Evolutionary conservation across 1,284 basidiomycete genomes (phyloP).

Genomic region (Rhodotorula sp.): DNA sequence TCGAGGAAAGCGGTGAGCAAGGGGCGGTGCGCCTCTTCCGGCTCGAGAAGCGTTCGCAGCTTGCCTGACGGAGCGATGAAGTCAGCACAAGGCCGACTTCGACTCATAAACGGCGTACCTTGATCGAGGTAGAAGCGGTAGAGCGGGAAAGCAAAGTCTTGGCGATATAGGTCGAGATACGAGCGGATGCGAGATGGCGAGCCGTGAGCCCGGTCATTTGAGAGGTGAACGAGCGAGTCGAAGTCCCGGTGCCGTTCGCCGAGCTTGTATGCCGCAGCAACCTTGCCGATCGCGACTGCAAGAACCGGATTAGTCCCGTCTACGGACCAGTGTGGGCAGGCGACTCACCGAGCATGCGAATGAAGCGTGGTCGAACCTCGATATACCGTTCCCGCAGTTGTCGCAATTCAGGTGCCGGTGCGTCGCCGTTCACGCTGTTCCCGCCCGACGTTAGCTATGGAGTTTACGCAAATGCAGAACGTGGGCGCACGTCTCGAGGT

Average conservation of each 20-base stretch:
- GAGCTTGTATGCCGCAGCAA: slow-evolving; percentile 49
- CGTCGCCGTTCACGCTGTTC: slow-evolving; percentile 24
- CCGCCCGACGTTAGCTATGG: neutral
- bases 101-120: slow-evolving; percentile 45
- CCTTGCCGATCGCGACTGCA: slow-evolving; percentile 46
- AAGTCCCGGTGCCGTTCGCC: slow-evolving; percentile 53
- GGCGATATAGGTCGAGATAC: slow-evolving; percentile 77
- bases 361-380: slow-evolving; percentile 66
- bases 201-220: slow-evolving; percentile 40
- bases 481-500: slow-evolving; percentile 44
- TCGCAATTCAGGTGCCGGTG: slow-evolving; percentile 54
- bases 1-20: slow-evolving; percentile 76
- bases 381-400: slow-evolving; percentile 66
- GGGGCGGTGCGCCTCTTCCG: slow-evolving; percentile 61
- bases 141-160: slow-evolving; percentile 81
- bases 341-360: slow-evolving; percentile 71
- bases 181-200: slow-evolving; percentile 52
- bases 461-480: too few species aligned
- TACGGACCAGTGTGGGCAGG: neutral
- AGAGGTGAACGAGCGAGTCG: slow-evolving; percentile 50
- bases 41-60: slow-evolving; percentile 69
- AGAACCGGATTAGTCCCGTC: neutral
- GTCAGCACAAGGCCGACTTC: neutral
- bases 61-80: slow-evolving; percentile 57
- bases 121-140: slow-evolving; percentile 66